Evolutionary conservation across 305 asterid genomes (phyloP), one percentile per base, ranked within the genome.

Genomic region (Fraxinus sp.): DNA sequence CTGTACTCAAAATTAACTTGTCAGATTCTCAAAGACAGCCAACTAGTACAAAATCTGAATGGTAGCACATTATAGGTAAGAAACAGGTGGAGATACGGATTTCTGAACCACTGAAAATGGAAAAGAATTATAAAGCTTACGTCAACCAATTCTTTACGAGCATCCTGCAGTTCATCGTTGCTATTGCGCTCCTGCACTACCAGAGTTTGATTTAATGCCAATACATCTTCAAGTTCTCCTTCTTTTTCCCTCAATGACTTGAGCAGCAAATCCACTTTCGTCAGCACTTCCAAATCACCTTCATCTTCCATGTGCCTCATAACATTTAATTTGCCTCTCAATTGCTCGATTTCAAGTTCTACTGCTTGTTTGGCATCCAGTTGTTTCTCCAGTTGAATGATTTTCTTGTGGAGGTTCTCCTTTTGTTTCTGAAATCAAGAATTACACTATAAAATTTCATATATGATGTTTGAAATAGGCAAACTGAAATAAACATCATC

Each of bases 111-210:
- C 57, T 46, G 62, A 32, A 43, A 32, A 71, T 24, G 55, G 68
- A 76, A 36, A 36, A 55, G 18, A 28, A 79, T 75, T 81, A 76
- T 59, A 82, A 49, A 73, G 85, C 95, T 92, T 86, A 95, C 99
- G 78, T 91, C 87, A 82, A 94, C 80, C 92, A 95, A 81, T 84
- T 92, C 98, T 92, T 91, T 95, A 28, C 97, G 95, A 28, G 98
- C 98, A 26, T 95, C 99, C 86, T 92, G 98, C 80, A 95, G 91
- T 89, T 93, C 97, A 24, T 91, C 94, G 78, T 92, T 95, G 87
- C 90, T 88, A 82, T 87, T 93, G 79, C 92, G 94, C 86, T 95
- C 98, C 90, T 90, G 89, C 76, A 91, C 88, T 18, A 94, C 83
- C 64, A 94, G 86, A 68, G 93, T 86, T 84, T 91, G 96, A 89